These are phyloP conservation scores for Aspergillus taichungensis DNA, from an alignment of 495 filamentous ascomycete species.

Conservation along the genomic window DNA sequence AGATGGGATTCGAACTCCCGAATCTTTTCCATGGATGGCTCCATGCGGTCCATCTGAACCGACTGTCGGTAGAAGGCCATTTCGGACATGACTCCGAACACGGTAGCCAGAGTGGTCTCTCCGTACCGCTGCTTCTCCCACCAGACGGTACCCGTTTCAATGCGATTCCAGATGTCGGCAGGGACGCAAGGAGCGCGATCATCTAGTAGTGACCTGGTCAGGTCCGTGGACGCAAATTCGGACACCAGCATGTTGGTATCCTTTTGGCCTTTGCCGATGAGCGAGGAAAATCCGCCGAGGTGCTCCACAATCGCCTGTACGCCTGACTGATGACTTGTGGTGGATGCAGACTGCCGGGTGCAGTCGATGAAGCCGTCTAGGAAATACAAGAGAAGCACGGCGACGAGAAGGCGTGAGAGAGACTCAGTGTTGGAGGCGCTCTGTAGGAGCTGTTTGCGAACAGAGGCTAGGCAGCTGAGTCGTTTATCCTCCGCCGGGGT, in stretches of 20 bases:
- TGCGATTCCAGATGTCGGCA: slow-evolving; percentile 10
- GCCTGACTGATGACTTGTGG: slow-evolving; percentile 25
- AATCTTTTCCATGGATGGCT: too few relatives aligned
- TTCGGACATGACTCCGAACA: slow-evolving; percentile 9
- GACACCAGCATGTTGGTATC: slow-evolving; percentile 29
- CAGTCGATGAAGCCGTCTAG: slow-evolving; percentile 30
- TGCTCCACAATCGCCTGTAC: slow-evolving; percentile 25
- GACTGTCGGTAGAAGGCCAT: slow-evolving; percentile 12
- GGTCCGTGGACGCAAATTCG: slow-evolving; percentile 30
- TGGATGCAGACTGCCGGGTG: slow-evolving; percentile 22
- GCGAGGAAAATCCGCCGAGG: slow-evolving; percentile 20
- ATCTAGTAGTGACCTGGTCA: slow-evolving; percentile 17
- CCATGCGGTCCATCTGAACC: slow-evolving; percentile 3
- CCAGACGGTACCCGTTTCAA: slow-evolving; percentile 13
- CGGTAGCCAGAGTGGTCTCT: slow-evolving; percentile 5
- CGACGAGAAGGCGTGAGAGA: slow-evolving; percentile 20
- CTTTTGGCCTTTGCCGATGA: slow-evolving; percentile 15
- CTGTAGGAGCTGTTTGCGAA: slow-evolving; percentile 7
- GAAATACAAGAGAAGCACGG: slow-evolving; percentile 31
- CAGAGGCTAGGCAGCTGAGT: slow-evolving; percentile 7
- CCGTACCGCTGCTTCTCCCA: slow-evolving; percentile 15
- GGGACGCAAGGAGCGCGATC: slow-evolving; percentile 11
- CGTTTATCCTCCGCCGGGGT: slow-evolving; percentile 4
- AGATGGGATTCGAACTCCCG: too few relatives aligned
- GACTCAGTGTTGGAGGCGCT: slow-evolving; percentile 6